phyloP scores from a whole-genome alignment of 192 early-diverging fungal species.

The Phycomyces nitens region DNA sequence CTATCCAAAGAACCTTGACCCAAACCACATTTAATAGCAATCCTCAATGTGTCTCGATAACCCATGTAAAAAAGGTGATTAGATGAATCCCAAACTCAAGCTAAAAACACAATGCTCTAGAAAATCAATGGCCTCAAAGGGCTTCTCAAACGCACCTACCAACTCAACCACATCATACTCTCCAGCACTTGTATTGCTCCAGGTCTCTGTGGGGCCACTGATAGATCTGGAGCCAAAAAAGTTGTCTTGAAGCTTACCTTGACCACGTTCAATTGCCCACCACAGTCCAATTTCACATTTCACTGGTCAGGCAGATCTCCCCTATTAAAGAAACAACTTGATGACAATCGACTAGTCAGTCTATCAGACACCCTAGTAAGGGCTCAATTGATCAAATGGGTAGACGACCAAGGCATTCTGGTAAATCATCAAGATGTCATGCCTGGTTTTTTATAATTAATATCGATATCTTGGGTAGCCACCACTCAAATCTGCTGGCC shows the following conservation, averaged over 20 bases:
- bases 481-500: constrained; percentile 4
- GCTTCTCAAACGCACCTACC: not conserved
- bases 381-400: not conserved
- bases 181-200: not conserved
- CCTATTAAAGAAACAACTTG: too few species aligned
- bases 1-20: too few species aligned
- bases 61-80: too few species aligned
- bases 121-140: not conserved
- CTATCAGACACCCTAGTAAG: not conserved
- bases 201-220: not conserved
- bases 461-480: not conserved
- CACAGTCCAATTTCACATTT: not conserved
- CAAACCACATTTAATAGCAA: too few species aligned
- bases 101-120: too few species aligned
- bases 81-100: too few species aligned
- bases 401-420: not conserved
- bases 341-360: too few species aligned
- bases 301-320: not conserved
- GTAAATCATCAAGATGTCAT: too few species aligned
- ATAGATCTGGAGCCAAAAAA: not conserved
- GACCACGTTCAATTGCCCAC: not conserved
- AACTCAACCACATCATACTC: not conserved
- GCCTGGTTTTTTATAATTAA: not conserved
- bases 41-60: too few species aligned
- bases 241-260: not conserved